Conservation (phyloP, 345 rosid genomes). For the Murraya koenigii region DNA sequence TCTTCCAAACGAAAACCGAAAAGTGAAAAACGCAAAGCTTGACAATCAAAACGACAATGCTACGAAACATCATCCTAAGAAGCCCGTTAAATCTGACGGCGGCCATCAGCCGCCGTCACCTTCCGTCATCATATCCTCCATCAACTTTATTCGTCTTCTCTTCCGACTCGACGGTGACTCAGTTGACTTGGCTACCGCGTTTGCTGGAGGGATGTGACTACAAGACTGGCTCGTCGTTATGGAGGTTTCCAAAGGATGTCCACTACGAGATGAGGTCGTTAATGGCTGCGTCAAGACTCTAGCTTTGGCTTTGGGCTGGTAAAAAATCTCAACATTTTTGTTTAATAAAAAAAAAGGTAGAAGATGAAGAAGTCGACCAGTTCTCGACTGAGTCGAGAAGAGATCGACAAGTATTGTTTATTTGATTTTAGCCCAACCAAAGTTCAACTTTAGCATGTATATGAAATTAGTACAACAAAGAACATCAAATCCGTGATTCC, state of each 20-base stretch:
- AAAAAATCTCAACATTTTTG: not conserved
- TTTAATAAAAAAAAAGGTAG: not conserved
- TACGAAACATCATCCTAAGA: constrained; percentile 12
- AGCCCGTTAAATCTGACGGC: constrained; percentile 23
- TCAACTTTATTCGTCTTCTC: constrained; percentile 16
- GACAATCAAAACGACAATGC: not conserved
- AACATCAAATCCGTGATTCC: too few species aligned
- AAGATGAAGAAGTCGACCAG: not conserved
- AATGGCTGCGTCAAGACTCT: constrained; percentile 33
- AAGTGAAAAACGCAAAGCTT: not conserved
- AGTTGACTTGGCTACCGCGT: constrained; percentile 26
- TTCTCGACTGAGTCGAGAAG: not conserved
- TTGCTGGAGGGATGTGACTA: constrained; percentile 48
- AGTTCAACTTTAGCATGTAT: too few species aligned
- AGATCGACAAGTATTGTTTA: not conserved
- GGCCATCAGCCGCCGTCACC: not conserved
- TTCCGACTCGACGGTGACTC: constrained; percentile 11
- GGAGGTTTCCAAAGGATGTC: constrained; percentile 44
- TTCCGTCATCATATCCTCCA: not conserved
- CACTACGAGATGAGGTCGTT: constrained; percentile 37
- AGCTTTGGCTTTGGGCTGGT: constrained; percentile 42
- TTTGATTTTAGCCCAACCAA: not conserved
- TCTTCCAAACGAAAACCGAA: not conserved
- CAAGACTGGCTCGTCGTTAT: constrained; percentile 20
- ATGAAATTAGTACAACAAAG: too few species aligned